Evolutionary conservation across 495 filamentous ascomycete species (phyloP), one percentile per base, ranked within the genome.

Genomic region (Monascus purpureus): DNA sequence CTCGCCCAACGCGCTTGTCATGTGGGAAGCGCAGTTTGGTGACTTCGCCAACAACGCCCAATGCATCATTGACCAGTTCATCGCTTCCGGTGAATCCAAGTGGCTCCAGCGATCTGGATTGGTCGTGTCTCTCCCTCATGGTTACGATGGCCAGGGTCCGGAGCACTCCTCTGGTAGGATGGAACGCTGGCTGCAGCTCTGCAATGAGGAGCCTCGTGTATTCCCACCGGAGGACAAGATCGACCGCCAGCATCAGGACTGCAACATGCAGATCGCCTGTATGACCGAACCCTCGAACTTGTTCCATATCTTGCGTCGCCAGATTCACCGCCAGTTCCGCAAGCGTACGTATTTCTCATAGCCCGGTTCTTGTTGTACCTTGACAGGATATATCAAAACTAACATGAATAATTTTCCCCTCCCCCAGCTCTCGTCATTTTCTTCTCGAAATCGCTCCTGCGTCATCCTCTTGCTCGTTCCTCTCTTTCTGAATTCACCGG

Each of bases 11-110:
- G 90, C 88, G 25, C 72, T 97, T 17, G 85, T 96, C 38, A 87
- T 97, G 72, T 97, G 90, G 90, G 90, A 97, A 59, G 90, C 90
- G 19, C 90, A 97, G 62, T 97, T 97, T 55, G 90, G 90, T 65
- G 90, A 97, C 59, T 97, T 97, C 43, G 90, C 87, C 66, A 97
- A 97, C 72, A 96, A 94, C 58, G 84, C 87, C 27, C 90, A 97
- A 58, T 93, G 86, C 55, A 92, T 97, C 61, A 86, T 95, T 50
- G 90, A 97, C 57, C 90, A 97, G 63, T 97, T 97, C 62, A 75
- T 97, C 45, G 90, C 92, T 25, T 92, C 92, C 25, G 90, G 92
- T 46, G 90, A 97, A 59, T 76, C 80, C 33, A 97, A 97, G 68
- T 97, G 90, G 90, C 74, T 94, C 56, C 90, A 97, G 65, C 78